Evolutionary conservation across 306 rosid genomes (phyloP), one percentile per base, ranked within the genome.

Genomic region (Prunus davidiana): DNA sequence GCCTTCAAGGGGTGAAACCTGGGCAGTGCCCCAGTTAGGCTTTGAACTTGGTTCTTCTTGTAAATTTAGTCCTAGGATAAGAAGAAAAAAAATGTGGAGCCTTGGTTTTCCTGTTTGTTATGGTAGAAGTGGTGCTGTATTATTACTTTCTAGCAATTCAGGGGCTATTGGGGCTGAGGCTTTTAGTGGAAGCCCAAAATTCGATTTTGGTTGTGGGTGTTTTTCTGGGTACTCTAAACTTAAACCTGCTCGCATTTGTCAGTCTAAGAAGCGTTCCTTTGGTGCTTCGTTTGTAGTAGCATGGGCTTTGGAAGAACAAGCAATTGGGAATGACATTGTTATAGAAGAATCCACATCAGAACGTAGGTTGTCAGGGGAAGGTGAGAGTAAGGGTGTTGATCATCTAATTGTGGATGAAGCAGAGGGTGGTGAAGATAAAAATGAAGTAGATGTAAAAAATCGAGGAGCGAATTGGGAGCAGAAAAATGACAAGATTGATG

Each of bases 251-350:
- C 38, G 82, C 67, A 9, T 80, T 80, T 82, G 77, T 27, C 82
- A 83, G 76, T 76, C 83, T 25, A 84, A 66, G 73, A 85, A 77
- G 67, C 41, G 70, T 77, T 78, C 81, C 76, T 57, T 84, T 71
- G 82, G 88, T 19, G 81, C 80, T 52, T 82, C 88, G 46, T 83
- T 82, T 80, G 80, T 86, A 32, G 73, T 80, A 77, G 90, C 86
- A 2, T 86, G 85, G 90, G 79, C 86, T 24, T 66, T 89, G 75
- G 94, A 85, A 67, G 86, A 84, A 57, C 87, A 82, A 46, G 79
- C 78, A 51, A 46, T 80, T 71, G 91, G 79, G 20, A 47, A 62
- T 87, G 91, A 85, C 54, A 60, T 82, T 68, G 22, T 41, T 30
- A 63, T 72, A 76, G 87, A 83, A 32, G 63, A 81, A 11, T 12